Base-by-base conservation (phyloP, 345 rosid species). In the Eucalyptus curtisii region DNA sequence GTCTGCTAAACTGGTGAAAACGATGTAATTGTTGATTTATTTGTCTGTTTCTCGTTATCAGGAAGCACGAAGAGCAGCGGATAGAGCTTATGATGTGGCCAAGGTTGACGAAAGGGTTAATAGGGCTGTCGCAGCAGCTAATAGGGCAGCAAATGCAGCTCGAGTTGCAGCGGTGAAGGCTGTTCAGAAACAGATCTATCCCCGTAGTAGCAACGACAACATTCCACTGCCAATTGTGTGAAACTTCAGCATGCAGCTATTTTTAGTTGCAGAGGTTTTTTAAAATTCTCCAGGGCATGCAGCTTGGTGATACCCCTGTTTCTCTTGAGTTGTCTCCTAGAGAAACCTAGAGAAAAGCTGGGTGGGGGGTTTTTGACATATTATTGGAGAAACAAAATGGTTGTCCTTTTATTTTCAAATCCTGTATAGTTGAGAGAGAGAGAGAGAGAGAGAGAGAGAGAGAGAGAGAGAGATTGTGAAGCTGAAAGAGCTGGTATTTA, bases 101-200 rank as follows among this genome's bases (percentile, higher is more conserved):
- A 97, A 97, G 93, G 99, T 96, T 71, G 98, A 95, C 40, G 98
- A 97, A 93, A 94, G 99, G 89, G 99, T 97, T 87, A 97, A 93
- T 90, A 95, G 92, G 88, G 99, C 97, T 31, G 98, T 95, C 17
- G 91, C 97, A 80, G 97, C 98, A 17, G 99, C 99, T 88, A 97
- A 96, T 90, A 94, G 95, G 76, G 95, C 99, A 86, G 99, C 99
- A 79, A 96, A 96, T 93, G 95, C 98, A 90, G 99, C 97, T 88
- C 93, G 99, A 92, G 95, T 96, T 80, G 96, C 94, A 82, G 97
- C 98, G 47, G 95, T 95, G 89, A 95, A 94, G 94, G 99, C 99
- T 49, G 97, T 92, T 42, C 98, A 95, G 91, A 96, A 95, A 90
- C 95, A 96, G 90, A 94, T 95, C 91, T 94, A 92, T 89, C 95